Conservation (phyloP, 2,329 filamentous ascomycete genomes). For the Pseudogymnoascus verrucosus region DNA sequence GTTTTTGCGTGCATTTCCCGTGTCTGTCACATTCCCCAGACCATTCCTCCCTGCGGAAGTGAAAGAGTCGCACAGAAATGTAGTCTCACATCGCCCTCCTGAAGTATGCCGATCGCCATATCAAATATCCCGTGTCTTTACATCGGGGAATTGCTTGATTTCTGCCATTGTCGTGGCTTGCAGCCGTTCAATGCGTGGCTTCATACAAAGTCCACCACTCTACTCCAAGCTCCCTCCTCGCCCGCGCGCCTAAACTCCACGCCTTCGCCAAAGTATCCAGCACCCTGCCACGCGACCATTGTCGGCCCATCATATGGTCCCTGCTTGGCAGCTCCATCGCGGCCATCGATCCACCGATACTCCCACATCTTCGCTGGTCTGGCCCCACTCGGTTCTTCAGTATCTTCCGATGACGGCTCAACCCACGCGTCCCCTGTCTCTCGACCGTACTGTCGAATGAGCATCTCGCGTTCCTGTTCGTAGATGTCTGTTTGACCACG, state of each 20-base stretch:
- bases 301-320: constrained; percentile 78
- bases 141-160: background rate
- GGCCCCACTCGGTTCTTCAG: constrained; percentile 23
- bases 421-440: constrained; percentile 86
- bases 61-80: background rate
- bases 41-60: background rate
- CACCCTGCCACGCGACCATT: constrained; percentile 87
- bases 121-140: background rate
- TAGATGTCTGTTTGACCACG: constrained; percentile 87
- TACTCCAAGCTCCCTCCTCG: constrained; percentile 35
- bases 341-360: constrained; percentile 83
- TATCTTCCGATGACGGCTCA: constrained; percentile 36
- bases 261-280: constrained; percentile 86
- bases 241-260: constrained; percentile 66
- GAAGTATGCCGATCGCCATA: background rate
- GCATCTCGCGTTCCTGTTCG: constrained; percentile 73
- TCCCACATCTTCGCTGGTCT: constrained; percentile 59
- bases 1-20: background rate
- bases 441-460: constrained; percentile 73
- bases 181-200: background rate
- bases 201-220: constrained; percentile 28
- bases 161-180: background rate
- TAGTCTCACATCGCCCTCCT: background rate
- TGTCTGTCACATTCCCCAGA: background rate
- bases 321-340: constrained; percentile 70